Conservation (phyloP, 352 stramenopile species). For the Phytophthora pistaciae region DNA sequence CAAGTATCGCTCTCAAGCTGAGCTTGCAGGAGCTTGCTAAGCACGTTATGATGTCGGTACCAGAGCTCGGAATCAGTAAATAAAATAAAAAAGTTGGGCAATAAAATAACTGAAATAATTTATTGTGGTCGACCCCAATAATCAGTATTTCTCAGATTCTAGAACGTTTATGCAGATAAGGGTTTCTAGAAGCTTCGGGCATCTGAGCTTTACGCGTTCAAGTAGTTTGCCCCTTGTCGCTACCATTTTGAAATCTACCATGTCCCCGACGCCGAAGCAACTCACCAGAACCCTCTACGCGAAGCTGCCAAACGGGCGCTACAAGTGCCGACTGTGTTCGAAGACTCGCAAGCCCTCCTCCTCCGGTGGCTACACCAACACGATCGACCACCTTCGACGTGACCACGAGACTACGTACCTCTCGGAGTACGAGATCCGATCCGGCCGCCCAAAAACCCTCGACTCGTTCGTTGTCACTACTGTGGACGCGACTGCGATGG, state of each 20-base stretch:
- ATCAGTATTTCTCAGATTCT: background rate
- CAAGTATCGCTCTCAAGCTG: slow-evolving; percentile 28
- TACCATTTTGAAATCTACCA: background rate
- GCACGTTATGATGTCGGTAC: slow-evolving; percentile 19
- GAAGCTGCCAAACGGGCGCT: background rate
- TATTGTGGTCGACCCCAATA: background rate
- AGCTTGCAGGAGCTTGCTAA: slow-evolving; percentile 30
- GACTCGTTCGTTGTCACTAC: background rate
- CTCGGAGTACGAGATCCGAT: background rate
- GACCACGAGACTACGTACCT: background rate
- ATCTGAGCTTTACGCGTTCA: too few species aligned
- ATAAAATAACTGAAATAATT: background rate
- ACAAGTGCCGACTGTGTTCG: background rate
- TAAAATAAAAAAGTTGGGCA: background rate
- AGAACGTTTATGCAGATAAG: background rate
- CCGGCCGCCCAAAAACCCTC: background rate
- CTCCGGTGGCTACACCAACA: background rate
- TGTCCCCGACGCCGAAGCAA: background rate
- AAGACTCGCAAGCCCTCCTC: background rate
- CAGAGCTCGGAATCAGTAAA: background rate
- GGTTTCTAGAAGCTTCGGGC: background rate
- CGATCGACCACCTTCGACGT: background rate
- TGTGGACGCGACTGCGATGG: background rate
- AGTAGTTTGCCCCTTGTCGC: too few species aligned
- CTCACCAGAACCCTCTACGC: background rate